Percentiles rank a stretch among this genome's conserved stretches.
Conservation (phyloP, 306 rosid species). For the Vicia sativa region DNA sequence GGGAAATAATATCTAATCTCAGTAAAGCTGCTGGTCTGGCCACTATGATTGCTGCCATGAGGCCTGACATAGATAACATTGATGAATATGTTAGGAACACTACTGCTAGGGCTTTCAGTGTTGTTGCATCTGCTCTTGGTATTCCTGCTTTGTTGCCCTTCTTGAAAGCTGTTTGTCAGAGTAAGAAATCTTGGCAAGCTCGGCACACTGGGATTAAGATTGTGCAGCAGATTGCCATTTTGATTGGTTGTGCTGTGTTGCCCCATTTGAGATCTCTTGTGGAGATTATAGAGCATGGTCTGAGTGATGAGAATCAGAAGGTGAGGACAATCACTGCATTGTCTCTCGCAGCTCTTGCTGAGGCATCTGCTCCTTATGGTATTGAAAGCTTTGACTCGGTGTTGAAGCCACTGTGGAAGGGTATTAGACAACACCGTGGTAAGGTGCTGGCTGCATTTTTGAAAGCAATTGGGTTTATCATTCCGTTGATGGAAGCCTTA, state of each 20-base stretch:
- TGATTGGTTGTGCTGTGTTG: constrained; percentile 91
- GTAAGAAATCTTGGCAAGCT: constrained; percentile 98
- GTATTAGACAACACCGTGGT: constrained; percentile 95
- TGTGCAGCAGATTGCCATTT: constrained; percentile 97
- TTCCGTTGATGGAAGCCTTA: constrained; percentile 90
- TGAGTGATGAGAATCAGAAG: constrained; percentile 93
- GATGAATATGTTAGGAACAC: constrained; percentile 95
- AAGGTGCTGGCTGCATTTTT: constrained; percentile 94
- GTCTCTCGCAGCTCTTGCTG: constrained; percentile 96
- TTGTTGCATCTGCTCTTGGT: constrained; percentile 96
- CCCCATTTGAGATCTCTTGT: constrained; percentile 91
- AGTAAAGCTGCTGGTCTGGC: constrained; percentile 99
- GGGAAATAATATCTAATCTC: constrained; percentile 92
- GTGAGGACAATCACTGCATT: constrained; percentile 93
- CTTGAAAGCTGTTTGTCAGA: constrained; percentile 94
- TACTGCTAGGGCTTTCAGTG: constrained; percentile 94
- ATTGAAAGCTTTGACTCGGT: constrained; percentile 97
- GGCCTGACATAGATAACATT: constrained; percentile 95
- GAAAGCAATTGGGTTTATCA: constrained; percentile 93
- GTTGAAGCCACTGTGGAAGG: constrained; percentile 93
- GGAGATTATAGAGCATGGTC: constrained; percentile 88
- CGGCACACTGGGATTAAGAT: constrained; percentile 96
- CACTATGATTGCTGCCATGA: constrained; percentile 98
- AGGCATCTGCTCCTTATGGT: constrained; percentile 97
- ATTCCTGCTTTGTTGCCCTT: constrained; percentile 92